Evolutionary conservation across 495 filamentous ascomycete genomes (phyloP).

Genomic region (Xylaria curta): DNA sequence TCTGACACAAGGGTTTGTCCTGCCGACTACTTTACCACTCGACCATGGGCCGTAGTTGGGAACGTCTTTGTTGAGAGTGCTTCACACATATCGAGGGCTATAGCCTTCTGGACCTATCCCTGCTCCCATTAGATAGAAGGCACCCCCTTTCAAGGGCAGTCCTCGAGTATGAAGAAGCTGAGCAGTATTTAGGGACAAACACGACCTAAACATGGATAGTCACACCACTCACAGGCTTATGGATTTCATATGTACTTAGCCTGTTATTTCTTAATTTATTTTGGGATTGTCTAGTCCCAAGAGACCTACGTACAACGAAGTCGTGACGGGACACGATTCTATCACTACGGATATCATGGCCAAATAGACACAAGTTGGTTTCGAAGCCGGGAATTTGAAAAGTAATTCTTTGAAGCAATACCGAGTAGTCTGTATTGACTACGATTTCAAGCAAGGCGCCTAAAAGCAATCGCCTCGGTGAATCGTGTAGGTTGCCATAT

Average conservation of each 20-base stretch:
- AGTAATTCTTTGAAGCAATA: constrained; percentile 10
- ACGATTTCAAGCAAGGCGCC: constrained; percentile 12
- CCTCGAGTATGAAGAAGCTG: not conserved
- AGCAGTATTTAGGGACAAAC: not conserved
- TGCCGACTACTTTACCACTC: not conserved
- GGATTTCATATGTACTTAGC: not conserved
- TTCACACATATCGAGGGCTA: not conserved
- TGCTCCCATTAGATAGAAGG: not conserved
- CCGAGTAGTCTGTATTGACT: constrained; percentile 22
- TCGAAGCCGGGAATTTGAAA: not conserved
- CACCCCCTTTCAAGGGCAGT: not conserved
- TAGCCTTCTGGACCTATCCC: not conserved
- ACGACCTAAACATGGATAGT: not conserved
- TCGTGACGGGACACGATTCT: not conserved
- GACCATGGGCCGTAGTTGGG: not conserved
- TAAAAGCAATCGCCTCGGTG: not conserved
- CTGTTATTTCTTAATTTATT: not conserved
- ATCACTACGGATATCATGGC: not conserved
- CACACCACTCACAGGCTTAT: no score
- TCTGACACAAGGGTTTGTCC: not conserved
- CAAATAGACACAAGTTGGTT: not conserved
- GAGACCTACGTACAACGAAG: not conserved
- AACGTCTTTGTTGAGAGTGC: not conserved
- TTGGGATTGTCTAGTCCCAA: not conserved
- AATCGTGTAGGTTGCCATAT: constrained; percentile 5